These are phyloP conservation scores for Boletus subcaerulescens DNA, from an alignment of 768 basidiomycete genomes.

Conservation along the genomic window DNA sequence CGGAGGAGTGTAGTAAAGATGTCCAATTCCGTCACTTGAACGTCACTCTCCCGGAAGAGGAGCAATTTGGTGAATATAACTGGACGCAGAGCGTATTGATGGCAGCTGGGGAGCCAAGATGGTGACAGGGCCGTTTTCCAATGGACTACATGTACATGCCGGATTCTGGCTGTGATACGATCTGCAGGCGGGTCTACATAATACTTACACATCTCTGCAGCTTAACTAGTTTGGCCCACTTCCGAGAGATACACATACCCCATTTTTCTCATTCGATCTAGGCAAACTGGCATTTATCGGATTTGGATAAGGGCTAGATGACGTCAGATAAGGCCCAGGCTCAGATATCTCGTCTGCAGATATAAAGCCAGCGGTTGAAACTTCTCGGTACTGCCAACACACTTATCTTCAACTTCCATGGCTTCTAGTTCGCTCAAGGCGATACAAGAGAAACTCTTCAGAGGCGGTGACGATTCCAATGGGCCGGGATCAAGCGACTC, in stretches of 20 bases:
- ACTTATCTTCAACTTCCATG: slow-evolving; percentile 31
- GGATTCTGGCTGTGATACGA: slow-evolving; percentile 21
- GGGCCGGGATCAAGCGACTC: slow-evolving; percentile 19
- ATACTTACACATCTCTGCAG: slow-evolving; percentile 8
- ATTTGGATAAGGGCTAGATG: slow-evolving; percentile 16
- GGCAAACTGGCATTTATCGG: not conserved
- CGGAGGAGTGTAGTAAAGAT: slow-evolving; percentile 18
- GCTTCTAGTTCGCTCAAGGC: slow-evolving; percentile 49
- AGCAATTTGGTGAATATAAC: slow-evolving; percentile 48
- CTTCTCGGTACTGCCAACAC: not conserved
- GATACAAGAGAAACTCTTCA: slow-evolving; percentile 74
- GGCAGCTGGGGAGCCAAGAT: slow-evolving; percentile 55
- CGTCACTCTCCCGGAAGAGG: slow-evolving; percentile 34
- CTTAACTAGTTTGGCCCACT: slow-evolving; percentile 16
- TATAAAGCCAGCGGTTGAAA: slow-evolving; percentile 10
- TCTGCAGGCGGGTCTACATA: slow-evolving; percentile 33
- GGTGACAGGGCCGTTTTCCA: slow-evolving; percentile 21
- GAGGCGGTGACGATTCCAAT: slow-evolving; percentile 34
- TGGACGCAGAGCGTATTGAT: slow-evolving; percentile 74
- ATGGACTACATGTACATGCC: slow-evolving; percentile 13
- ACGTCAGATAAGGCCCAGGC: slow-evolving; percentile 19
- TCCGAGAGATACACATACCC: slow-evolving; percentile 25
- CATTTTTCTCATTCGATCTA: not conserved
- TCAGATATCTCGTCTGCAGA: not conserved
- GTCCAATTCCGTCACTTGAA: slow-evolving; percentile 28